Evolutionary conservation across 2,329 filamentous ascomycete species (phyloP).

Genomic region (Diaporthe nobilis): DNA sequence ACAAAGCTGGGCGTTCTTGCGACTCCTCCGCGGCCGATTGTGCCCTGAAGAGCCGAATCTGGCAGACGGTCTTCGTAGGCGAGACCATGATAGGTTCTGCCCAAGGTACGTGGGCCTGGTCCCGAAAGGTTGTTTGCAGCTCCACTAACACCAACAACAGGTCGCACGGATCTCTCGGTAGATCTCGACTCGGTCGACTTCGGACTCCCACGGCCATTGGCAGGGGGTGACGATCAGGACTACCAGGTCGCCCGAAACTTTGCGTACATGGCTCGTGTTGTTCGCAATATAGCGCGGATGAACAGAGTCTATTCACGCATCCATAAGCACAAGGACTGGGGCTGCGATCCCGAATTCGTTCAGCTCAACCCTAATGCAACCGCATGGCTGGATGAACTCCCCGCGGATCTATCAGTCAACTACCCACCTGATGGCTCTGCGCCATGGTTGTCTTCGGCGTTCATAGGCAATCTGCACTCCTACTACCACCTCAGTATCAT

Average conservation of each 20-base stretch:
- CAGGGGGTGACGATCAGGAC: conserved; percentile 81
- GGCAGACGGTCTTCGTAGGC: conserved; percentile 88
- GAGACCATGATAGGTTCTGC: conserved; percentile 95
- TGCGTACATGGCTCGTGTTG: conserved; percentile 82
- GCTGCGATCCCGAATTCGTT: conserved; percentile 85
- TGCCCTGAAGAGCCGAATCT: conserved; percentile 85
- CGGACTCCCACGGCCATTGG: conserved; percentile 72
- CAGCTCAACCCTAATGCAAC: conserved; percentile 83
- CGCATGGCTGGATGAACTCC: conserved; percentile 82
- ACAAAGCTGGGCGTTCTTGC: conserved; percentile 80
- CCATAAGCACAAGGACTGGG: conserved; percentile 85
- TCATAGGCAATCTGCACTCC: conserved; percentile 88
- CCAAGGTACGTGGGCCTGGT: conserved; percentile 74
- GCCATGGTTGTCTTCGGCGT: conserved; percentile 89
- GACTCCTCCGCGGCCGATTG: conserved; percentile 81
- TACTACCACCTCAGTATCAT: conserved; percentile 91
- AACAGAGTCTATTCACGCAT: conserved; percentile 81
- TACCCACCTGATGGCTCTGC: conserved; percentile 84
- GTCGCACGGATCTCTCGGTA: conserved; percentile 84
- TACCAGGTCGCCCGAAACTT: conserved; percentile 86
- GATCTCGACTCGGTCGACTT: conserved; percentile 83
- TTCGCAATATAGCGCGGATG: conserved; percentile 83
- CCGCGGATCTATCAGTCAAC: conserved; percentile 81
- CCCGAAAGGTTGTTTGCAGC: not conserved
- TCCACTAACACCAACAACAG: conserved; percentile 55